Base-by-base conservation (phyloP, 2,329 filamentous ascomycete genomes). In the Hypoxylon sp. region DNA sequence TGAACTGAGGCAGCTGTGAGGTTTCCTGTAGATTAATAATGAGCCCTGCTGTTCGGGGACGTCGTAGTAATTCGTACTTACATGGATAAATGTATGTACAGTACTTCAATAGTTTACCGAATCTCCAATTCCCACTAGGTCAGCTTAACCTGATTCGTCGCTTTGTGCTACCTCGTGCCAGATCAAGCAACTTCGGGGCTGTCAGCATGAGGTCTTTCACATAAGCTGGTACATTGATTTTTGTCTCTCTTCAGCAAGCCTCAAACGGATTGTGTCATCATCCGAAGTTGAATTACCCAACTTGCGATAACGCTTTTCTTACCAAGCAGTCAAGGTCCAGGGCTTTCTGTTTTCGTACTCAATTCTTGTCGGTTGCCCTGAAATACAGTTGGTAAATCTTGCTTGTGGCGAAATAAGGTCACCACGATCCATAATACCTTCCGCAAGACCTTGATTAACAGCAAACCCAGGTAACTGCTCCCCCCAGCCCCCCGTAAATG, bases 141-240 rank as follows among this genome's bases (percentile, higher is more conserved):
- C 25, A 28, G 21, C 43, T 56, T 67, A 57, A 57, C 66, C 52
- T 71, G 65, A 71, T 71, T 71, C 68, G 68, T 65, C 41, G 60
- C 62, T 70, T 70, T 70, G 68, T 70, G 53, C 62, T 68, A 68
- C 68, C 68, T 68, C 65, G 65, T 70, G 68, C 68, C 60, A 70
- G 63, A 71, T 69, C 60, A 64, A 71, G 68, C 60, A 69, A 68
- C 67, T 60, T 64, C 46, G 60, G 60, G 61, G 62, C 55, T 49
- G 64, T 66, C 46, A 64, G 63, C 55, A 58, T 60, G 30, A 25
- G 46, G 10, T 57, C 50, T 25, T n/a, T 17, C 45, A 51, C 56
- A 51, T 60, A 36, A 46, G 28, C 38, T 45, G n/a, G 43, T 55
- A 60, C 51, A 30, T 55, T 5, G 17, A 14, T 55, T 9, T 56